Conservation (phyloP, 805 yeast genomes). For the Cyberlindnera sargentensis region DNA sequence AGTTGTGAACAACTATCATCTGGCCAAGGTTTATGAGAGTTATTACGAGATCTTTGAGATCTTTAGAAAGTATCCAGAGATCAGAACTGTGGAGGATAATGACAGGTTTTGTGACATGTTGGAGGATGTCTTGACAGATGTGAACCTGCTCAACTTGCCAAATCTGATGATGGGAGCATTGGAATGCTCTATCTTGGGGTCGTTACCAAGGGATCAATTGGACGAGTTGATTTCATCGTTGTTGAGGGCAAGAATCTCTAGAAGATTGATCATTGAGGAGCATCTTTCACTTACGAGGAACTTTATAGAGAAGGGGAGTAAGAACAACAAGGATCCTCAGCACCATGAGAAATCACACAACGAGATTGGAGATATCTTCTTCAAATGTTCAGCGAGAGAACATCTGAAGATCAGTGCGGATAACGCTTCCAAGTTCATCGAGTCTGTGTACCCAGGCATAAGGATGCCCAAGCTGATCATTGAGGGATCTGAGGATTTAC, state of each 20-base stretch:
- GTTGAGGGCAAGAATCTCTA: conserved; percentile 78
- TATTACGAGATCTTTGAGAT: conserved; percentile 85
- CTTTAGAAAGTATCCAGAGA: conserved; percentile 65
- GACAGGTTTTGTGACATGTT: conserved; percentile 61
- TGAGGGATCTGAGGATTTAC: conserved; percentile 62
- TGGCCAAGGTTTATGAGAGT: conserved; percentile 82
- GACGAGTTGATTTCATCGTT: conserved; percentile 72
- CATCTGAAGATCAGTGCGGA: conserved; percentile 52
- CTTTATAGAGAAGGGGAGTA: conserved; percentile 24
- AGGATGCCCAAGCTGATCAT: conserved; percentile 67
- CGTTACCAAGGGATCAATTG: conserved; percentile 53
- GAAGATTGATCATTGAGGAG: conserved; percentile 88
- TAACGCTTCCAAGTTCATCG: conserved; percentile 44
- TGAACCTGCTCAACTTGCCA: conserved; percentile 76
- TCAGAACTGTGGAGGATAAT: conserved; percentile 68
- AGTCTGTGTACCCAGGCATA: conserved; percentile 42
- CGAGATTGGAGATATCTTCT: conserved; percentile 71
- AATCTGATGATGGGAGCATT: conserved; percentile 90
- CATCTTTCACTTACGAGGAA: conserved; percentile 74
- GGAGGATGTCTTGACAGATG: conserved; percentile 57
- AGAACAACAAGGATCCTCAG: conserved; percentile 30
- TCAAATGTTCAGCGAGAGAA: conserved; percentile 66
- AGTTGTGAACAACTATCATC: conserved; percentile 77
- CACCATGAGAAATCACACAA: conserved; percentile 36
- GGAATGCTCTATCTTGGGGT: conserved; percentile 58